Evolutionary conservation across 805 yeast genomes (phyloP).

Genomic region (Lachancea waltii): DNA sequence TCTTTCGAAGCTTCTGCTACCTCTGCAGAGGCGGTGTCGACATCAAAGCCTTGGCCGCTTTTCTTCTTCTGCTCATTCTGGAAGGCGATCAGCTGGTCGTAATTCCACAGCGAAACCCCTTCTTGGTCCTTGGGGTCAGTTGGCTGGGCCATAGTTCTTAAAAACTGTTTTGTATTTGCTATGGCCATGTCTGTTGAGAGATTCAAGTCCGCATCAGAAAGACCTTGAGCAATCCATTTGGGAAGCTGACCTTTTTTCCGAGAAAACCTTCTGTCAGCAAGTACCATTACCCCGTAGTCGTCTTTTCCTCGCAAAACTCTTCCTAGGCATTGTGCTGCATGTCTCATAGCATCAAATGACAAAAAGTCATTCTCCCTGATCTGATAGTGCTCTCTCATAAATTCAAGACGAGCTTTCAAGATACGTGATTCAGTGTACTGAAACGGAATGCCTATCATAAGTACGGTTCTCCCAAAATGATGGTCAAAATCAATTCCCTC

Average conservation of each 20-base stretch:
- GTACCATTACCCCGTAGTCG: slow-evolving; percentile 97
- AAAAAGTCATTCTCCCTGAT: slow-evolving; percentile 90
- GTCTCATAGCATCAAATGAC: slow-evolving; percentile 99
- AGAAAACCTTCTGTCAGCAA: slow-evolving; percentile 90
- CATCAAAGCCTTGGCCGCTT: slow-evolving; percentile 13
- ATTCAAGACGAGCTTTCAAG: slow-evolving; percentile 89
- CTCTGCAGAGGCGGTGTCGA: slow-evolving; percentile 7
- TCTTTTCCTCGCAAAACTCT: slow-evolving; percentile 96
- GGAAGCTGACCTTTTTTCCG: slow-evolving; percentile 85
- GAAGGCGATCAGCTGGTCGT: slow-evolving; percentile 53
- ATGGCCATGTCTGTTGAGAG: slow-evolving; percentile 96
- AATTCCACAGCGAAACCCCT: slow-evolving; percentile 90
- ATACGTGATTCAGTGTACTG: slow-evolving; percentile 97
- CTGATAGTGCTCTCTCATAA: slow-evolving; percentile 85
- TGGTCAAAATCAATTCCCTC: slow-evolving; percentile 99
- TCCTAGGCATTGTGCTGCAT: slow-evolving; percentile 98
- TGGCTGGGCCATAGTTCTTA: slow-evolving; percentile 93
- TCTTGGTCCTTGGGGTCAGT: slow-evolving; percentile 82
- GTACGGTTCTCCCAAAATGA: slow-evolving; percentile 93
- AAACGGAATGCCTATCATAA: slow-evolving; percentile 98
- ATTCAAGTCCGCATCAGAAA: slow-evolving; percentile 85
- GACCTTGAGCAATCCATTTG: slow-evolving; percentile 93
- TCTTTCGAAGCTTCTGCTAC: slow-evolving; percentile 23
- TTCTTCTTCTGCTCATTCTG: slow-evolving; percentile 46
- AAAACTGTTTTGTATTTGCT: slow-evolving; percentile 86